Evolutionary conservation across 192 early-diverging fungal genomes (phyloP).

Genomic region (Coemansia furcata): DNA sequence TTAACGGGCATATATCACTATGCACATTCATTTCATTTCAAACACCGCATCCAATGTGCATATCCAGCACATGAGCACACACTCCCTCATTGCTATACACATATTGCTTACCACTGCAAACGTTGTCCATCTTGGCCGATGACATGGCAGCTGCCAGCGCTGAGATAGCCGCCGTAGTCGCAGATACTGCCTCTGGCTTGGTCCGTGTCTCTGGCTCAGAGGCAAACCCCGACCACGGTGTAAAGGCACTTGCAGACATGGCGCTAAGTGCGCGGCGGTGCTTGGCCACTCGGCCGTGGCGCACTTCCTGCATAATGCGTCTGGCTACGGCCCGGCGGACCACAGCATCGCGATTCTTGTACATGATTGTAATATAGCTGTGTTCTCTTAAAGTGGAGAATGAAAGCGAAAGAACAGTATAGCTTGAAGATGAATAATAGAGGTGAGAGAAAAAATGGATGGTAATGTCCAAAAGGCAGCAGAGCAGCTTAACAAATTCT

Average conservation of each 20-base stretch:
- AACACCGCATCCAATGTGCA: not conserved
- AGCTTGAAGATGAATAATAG: not conserved
- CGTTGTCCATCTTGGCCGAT: not conserved
- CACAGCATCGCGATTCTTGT: not conserved
- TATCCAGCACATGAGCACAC: not conserved
- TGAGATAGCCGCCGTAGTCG: not conserved
- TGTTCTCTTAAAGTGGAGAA: not conserved
- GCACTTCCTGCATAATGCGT: slow-evolving; percentile 7
- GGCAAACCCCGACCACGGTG: not conserved
- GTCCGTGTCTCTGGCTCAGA: not conserved
- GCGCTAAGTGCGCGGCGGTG: not conserved
- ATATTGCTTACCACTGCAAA: not conserved
- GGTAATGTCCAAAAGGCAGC: not conserved
- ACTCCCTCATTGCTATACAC: not conserved
- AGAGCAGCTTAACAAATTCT: too few relatives aligned
- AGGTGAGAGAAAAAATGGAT: not conserved
- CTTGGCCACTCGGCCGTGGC: slow-evolving; percentile 5
- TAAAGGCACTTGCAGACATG: too few relatives aligned
- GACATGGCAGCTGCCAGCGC: slow-evolving; percentile 7
- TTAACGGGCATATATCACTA: not conserved
- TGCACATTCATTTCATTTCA: not conserved
- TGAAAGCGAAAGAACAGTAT: not conserved
- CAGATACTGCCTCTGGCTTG: not conserved
- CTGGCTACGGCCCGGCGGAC: slow-evolving; percentile 10
- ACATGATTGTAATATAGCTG: not conserved